A percentile compares a stretch with the other conserved stretches of the same genome.
phyloP scores from a whole-genome alignment of 345 rosid species.

The Cardamine occulta region DNA sequence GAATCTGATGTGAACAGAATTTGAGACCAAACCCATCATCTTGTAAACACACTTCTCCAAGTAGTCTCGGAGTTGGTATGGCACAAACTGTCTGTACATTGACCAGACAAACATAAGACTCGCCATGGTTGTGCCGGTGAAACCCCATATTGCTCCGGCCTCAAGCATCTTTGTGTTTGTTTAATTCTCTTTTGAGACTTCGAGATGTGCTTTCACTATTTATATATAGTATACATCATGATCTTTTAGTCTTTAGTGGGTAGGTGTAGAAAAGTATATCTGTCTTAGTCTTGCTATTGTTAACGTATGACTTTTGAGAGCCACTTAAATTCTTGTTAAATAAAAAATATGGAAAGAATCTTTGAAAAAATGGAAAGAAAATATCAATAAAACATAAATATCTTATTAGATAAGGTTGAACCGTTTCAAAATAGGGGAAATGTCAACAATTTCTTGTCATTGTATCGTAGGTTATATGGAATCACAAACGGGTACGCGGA shows the following conservation, averaged over 20 bases:
- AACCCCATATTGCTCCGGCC: conserved; percentile 27
- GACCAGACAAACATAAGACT: conserved; percentile 53
- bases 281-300: background rate
- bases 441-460: too few species aligned
- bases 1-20: conserved; percentile 52
- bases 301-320: background rate
- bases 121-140: conserved; percentile 36
- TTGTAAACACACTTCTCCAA: conserved; percentile 43
- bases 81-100: conserved; percentile 48
- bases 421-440: too few species aligned
- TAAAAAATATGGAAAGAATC: background rate
- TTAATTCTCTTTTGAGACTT: background rate
- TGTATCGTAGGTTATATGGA: too few species aligned
- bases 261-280: background rate
- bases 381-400: too few species aligned
- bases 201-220: background rate
- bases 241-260: background rate
- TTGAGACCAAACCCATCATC: conserved; percentile 39
- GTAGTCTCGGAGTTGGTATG: conserved; percentile 43
- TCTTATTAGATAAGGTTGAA: too few species aligned
- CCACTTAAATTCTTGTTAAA: background rate
- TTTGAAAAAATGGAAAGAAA: too few species aligned
- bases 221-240: background rate
- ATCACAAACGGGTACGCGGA: too few species aligned
- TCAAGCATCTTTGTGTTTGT: background rate